A percentile compares a stretch with the other conserved stretches of the same genome.
These are phyloP conservation scores for Albugo laibachii DNA, from an alignment of 352 stramenopile genomes.

Conservation along the genomic window DNA sequence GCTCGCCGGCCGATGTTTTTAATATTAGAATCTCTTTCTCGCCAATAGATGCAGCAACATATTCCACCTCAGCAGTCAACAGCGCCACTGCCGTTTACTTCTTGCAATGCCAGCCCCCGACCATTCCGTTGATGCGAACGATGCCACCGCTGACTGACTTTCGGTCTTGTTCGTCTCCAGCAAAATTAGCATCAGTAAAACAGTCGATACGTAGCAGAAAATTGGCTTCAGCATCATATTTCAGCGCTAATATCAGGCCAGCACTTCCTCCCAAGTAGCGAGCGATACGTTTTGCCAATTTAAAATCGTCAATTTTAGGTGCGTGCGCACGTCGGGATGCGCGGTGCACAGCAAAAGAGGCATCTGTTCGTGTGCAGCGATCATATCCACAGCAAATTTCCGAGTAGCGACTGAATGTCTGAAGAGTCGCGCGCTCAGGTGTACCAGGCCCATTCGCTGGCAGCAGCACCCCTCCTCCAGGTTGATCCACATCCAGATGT, in stretches of 20 bases:
- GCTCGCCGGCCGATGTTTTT: neutral
- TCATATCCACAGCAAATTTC: slow-evolving; percentile 13
- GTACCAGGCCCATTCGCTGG: neutral
- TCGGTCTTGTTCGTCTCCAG: slow-evolving; percentile 1
- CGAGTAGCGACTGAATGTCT: slow-evolving; percentile 17
- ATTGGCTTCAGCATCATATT: neutral
- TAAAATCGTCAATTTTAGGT: too few species aligned
- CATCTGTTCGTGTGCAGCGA: slow-evolving; percentile 11
- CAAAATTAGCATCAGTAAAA: slow-evolving; percentile 12
- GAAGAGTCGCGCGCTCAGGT: slow-evolving; percentile 2
- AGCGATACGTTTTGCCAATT: too few species aligned
- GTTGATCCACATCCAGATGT: neutral
- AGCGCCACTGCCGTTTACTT: slow-evolving; percentile 6
- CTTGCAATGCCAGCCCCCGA: slow-evolving; percentile 3
- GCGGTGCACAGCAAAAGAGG: slow-evolving; percentile 8
- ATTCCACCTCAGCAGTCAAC: slow-evolving; percentile 11
- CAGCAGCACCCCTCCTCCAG: slow-evolving; percentile 1
- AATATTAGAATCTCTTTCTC: slow-evolving; percentile 2
- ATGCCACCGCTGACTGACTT: slow-evolving; percentile 11
- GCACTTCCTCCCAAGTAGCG: too few species aligned
- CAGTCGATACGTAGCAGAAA: neutral
- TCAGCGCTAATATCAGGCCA: too few species aligned
- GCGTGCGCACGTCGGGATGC: too few species aligned
- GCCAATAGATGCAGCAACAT: slow-evolving; percentile 2
- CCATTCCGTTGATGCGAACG: slow-evolving; percentile 6